phyloP scores from a whole-genome alignment of 495 filamentous ascomycete species.

The Aspergillus coremiiformis region DNA sequence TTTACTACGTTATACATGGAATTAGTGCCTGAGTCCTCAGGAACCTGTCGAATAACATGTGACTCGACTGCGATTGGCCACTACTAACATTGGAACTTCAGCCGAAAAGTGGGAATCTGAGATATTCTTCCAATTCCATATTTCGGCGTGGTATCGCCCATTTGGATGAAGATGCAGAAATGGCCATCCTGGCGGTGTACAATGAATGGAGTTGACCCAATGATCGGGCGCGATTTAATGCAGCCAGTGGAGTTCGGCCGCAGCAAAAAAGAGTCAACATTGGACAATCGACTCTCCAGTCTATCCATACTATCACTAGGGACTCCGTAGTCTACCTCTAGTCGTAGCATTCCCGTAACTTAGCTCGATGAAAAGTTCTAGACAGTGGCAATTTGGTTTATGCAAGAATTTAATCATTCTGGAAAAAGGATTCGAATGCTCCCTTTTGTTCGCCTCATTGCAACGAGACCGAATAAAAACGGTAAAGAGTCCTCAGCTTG shows the following conservation, averaged over 20 bases:
- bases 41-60: not conserved
- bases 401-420: not conserved
- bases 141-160: not conserved
- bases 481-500: not conserved
- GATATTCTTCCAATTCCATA: not conserved
- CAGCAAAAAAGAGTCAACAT: not conserved
- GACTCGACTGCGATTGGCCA: too few relatives aligned
- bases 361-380: not conserved
- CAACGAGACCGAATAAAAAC: not conserved
- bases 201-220: conserved; percentile 12
- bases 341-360: too few relatives aligned
- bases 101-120: not conserved
- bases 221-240: conserved; percentile 7
- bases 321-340: too few relatives aligned
- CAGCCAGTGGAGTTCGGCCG: conserved; percentile 10
- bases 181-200: conserved; percentile 20
- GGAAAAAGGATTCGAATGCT: not conserved
- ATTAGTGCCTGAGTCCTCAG: not conserved
- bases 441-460: not conserved
- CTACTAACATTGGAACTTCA: too few relatives aligned
- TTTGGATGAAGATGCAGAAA: conserved; percentile 12
- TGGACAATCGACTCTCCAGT: too few relatives aligned
- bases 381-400: not conserved
- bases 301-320: too few relatives aligned
- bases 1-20: not conserved